These are phyloP conservation scores for Pythium dissimile DNA, from an alignment of 352 stramenopile genomes.

Conservation along the genomic window DNA sequence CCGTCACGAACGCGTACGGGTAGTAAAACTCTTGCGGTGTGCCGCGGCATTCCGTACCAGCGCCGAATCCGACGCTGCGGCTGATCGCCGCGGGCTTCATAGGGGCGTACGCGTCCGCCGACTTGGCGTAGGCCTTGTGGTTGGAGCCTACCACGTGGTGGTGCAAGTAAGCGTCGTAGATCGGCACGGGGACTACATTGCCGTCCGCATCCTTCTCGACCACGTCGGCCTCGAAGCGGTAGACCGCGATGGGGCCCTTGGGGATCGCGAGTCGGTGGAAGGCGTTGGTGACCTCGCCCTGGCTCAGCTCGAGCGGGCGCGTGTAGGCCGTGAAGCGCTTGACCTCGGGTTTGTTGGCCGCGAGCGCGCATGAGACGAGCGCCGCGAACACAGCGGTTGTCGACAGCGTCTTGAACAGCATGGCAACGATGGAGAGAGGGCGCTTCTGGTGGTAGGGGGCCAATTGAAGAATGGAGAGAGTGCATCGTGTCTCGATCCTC, in stretches of 20 bases:
- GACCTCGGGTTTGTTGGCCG: slow-evolving; percentile 26
- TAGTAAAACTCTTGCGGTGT: slow-evolving; percentile 79
- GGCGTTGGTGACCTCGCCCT: slow-evolving; percentile 74
- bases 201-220: slow-evolving; percentile 60
- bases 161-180: slow-evolving; percentile 78
- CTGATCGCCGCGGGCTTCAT: slow-evolving; percentile 77
- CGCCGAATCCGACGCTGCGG: slow-evolving; percentile 73
- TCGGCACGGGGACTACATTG: slow-evolving; percentile 49
- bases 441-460: slow-evolving; percentile 12
- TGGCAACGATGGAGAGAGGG: neutral
- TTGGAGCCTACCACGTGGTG: slow-evolving; percentile 79
- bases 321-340: slow-evolving; percentile 69
- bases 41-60: slow-evolving; percentile 71
- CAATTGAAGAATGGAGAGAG: slow-evolving; percentile 11
- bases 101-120: slow-evolving; percentile 47
- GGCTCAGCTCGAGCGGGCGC: slow-evolving; percentile 46
- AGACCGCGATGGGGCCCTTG: slow-evolving; percentile 76
- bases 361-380: neutral
- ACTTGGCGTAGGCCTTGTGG: slow-evolving; percentile 55
- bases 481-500: neutral
- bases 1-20: slow-evolving; percentile 78
- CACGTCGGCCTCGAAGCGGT: slow-evolving; percentile 74
- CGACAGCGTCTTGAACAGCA: slow-evolving; percentile 12
- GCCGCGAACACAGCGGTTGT: slow-evolving; percentile 6
- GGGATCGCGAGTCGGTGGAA: slow-evolving; percentile 73